Conservation (phyloP, 176 grass and related monocot species). For the Elymus sibiricus region DNA sequence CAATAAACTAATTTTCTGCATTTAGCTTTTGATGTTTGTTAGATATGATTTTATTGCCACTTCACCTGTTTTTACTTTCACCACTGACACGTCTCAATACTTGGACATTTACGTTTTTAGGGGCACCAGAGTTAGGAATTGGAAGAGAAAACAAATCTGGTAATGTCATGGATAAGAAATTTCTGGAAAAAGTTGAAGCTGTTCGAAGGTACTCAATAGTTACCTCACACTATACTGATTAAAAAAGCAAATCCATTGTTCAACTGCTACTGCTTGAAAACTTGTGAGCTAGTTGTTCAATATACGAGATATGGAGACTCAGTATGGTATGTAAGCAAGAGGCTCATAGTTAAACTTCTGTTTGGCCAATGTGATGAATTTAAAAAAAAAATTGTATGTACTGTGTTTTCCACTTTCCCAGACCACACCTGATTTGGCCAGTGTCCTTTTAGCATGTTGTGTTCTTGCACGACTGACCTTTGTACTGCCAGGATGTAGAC, state of each 20-base stretch:
- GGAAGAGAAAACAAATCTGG: conserved; percentile 35
- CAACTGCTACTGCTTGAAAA: background rate
- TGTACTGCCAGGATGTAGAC: background rate
- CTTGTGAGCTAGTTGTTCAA: background rate
- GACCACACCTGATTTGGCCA: background rate
- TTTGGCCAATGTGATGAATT: background rate
- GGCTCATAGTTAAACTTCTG: background rate
- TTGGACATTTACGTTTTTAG: conserved; percentile 28
- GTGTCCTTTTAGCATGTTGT: background rate
- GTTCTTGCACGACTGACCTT: background rate
- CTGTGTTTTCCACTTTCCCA: background rate
- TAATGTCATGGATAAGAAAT: conserved; percentile 52
- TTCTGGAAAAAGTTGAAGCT: conserved; percentile 63
- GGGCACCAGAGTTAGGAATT: conserved; percentile 37
- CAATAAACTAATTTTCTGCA: background rate
- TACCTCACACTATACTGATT: conserved; percentile 7
- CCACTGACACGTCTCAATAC: background rate
- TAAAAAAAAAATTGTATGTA: background rate
- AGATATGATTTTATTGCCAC: background rate
- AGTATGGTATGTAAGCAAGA: background rate
- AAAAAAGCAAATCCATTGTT: background rate
- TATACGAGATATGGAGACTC: background rate
- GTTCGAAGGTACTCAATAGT: conserved; percentile 48
- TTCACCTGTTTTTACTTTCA: too few relatives aligned
- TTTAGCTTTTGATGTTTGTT: conserved; percentile 16